Conservation (phyloP, 202 grass and related monocot genomes). For the Dendrocalamus latiflorus region DNA sequence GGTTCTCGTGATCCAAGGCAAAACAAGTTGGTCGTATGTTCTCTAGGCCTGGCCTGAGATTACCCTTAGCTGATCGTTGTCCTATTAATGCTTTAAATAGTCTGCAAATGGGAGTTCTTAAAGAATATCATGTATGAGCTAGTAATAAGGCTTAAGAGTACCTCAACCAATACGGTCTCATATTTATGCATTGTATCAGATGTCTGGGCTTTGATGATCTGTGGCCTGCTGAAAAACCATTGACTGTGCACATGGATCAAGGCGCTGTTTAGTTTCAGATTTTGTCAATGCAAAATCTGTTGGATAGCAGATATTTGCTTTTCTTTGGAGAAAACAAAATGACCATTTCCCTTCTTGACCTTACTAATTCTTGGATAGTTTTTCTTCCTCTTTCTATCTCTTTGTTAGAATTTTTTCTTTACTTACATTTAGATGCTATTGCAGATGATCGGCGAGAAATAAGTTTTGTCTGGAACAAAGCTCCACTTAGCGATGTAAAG, state of each 20-base stretch:
- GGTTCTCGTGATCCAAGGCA: not conserved
- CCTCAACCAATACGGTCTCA: no score
- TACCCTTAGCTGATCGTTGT: not conserved
- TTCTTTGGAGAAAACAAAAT: no score
- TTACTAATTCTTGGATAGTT: not conserved
- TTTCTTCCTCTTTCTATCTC: not conserved
- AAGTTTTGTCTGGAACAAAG: slow-evolving; percentile 46
- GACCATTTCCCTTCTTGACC: not conserved
- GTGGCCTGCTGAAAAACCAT: not conserved
- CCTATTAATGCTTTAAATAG: not conserved
- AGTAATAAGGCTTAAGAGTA: not conserved
- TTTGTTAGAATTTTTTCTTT: not conserved
- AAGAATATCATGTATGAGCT: not conserved
- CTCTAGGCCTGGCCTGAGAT: not conserved
- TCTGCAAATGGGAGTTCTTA: not conserved
- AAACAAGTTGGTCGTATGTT: not conserved
- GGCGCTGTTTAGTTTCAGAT: not conserved
- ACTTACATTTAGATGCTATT: not conserved
- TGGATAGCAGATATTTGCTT: not conserved
- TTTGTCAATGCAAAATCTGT: not conserved
- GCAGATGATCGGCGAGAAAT: slow-evolving; percentile 47
- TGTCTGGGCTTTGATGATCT: not conserved
- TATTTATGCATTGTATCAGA: not conserved
- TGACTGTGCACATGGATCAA: not conserved
- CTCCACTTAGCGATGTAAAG: slow-evolving; percentile 21